phyloP scores from a whole-genome alignment of 2,329 filamentous ascomycete species.

The Trematosphaeria pertusa region DNA sequence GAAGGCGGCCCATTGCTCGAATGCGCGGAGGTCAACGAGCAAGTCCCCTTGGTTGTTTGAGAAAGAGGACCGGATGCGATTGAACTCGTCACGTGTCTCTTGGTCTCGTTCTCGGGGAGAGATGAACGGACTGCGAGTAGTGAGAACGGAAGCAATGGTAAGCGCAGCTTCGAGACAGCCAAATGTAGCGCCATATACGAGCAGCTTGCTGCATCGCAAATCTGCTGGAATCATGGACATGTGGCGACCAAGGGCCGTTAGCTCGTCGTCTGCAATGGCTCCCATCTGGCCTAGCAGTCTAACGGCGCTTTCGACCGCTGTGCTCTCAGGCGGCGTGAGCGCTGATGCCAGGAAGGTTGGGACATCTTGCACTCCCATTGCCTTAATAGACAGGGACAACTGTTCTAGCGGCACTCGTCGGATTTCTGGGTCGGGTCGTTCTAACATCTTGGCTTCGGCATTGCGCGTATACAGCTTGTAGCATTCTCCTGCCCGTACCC shows the following conservation, averaged over 20 bases:
- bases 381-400: conserved; percentile 89
- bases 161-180: conserved; percentile 88
- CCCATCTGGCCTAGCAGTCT: conserved; percentile 83
- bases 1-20: conserved; percentile 79
- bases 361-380: conserved; percentile 90
- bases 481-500: conserved; percentile 88
- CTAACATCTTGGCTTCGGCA: conserved; percentile 83
- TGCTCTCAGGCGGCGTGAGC: conserved; percentile 83
- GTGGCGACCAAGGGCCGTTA: conserved; percentile 91
- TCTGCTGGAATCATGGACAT: conserved; percentile 96
- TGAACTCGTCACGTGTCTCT: conserved; percentile 81
- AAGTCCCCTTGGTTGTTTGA: conserved; percentile 82
- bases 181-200: conserved; percentile 94
- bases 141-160: conserved; percentile 91
- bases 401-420: conserved; percentile 91
- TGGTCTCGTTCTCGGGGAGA: conserved; percentile 84
- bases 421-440: conserved; percentile 92
- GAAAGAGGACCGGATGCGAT: conserved; percentile 77
- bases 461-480: conserved; percentile 94
- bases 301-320: conserved; percentile 86
- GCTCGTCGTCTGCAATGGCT: conserved; percentile 81
- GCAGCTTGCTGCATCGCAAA: conserved; percentile 88
- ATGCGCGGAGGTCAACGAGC: conserved; percentile 84
- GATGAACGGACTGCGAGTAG: conserved; percentile 84
- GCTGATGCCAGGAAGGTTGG: conserved; percentile 81